phyloP scores from a whole-genome alignment of 2,329 filamentous ascomycete species.

The Pezicula rhizophila region DNA sequence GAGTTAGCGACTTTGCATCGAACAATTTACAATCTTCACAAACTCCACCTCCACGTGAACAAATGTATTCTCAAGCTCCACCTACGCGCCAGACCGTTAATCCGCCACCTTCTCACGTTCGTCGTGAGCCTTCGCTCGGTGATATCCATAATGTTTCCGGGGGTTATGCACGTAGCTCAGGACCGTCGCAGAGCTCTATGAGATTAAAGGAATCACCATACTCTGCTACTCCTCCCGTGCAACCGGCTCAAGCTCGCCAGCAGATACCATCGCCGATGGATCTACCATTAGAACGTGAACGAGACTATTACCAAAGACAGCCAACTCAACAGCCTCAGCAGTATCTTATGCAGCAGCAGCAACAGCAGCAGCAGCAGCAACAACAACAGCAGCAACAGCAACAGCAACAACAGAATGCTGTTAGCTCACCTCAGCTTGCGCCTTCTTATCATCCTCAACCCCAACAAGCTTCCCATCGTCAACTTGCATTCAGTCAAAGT shows the following conservation, averaged over 20 bases:
- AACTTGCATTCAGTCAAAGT: slow-evolving; percentile 22
- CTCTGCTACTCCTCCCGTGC: slow-evolving; percentile 21
- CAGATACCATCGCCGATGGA: slow-evolving; percentile 23
- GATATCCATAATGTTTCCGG: slow-evolving; percentile 22
- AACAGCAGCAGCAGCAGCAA: no score
- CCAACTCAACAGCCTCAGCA: slow-evolving; percentile 20
- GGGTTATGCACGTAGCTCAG: slow-evolving; percentile 20
- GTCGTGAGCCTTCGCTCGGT: slow-evolving; percentile 12
- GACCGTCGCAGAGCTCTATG: slow-evolving; percentile 17
- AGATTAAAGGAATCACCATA: slow-evolving; percentile 28
- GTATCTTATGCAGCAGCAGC: slow-evolving; percentile 19
- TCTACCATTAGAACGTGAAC: slow-evolving; percentile 18
- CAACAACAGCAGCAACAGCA: slow-evolving; percentile 18
- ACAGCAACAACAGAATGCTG: slow-evolving; percentile 15
- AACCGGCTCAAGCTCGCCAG: slow-evolving; percentile 14
- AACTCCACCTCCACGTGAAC: slow-evolving; percentile 16
- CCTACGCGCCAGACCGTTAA: background rate
- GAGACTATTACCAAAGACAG: slow-evolving; percentile 26
- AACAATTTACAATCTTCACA: slow-evolving; percentile 16
- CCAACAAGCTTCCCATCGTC: slow-evolving; percentile 21
- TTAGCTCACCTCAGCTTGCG: slow-evolving; percentile 20
- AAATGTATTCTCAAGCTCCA: background rate
- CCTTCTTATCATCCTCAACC: slow-evolving; percentile 20
- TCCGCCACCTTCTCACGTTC: background rate
- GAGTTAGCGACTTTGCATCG: slow-evolving; percentile 18